Conservation (phyloP, 257 asterid genomes). For the Apocynum venetum region DNA sequence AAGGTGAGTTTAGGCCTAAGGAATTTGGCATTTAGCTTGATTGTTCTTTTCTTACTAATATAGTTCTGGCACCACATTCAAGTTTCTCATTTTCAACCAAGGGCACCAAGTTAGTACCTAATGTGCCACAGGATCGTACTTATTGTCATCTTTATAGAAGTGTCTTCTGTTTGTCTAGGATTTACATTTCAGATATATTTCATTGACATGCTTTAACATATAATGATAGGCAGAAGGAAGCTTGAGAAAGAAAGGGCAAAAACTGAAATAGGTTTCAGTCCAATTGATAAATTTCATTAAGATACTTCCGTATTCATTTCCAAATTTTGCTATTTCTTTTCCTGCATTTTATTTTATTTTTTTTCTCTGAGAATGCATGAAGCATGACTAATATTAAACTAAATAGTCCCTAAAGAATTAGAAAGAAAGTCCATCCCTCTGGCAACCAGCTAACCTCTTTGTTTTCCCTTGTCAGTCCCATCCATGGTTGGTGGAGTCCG, state of each 20-base stretch:
- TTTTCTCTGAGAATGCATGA: neutral
- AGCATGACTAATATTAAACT: neutral
- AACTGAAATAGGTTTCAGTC: neutral
- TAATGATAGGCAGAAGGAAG: neutral
- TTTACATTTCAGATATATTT: neutral
- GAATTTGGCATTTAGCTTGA: neutral
- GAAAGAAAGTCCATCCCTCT: neutral
- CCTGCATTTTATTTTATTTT: neutral
- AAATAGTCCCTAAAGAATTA: neutral
- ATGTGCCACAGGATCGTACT: neutral
- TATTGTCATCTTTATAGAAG: neutral
- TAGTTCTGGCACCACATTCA: neutral
- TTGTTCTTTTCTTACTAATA: neutral
- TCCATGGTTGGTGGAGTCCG: constrained; percentile 84
- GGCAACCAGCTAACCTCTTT: neutral
- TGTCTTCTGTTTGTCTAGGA: neutral
- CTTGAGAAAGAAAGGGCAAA: neutral
- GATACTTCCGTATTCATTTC: neutral
- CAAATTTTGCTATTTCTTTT: neutral
- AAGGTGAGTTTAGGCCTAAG: constrained; percentile 44
- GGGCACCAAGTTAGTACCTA: neutral
- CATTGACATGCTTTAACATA: neutral
- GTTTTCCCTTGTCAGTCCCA: constrained; percentile 62
- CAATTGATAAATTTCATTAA: neutral
- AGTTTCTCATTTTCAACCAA: neutral